A percentile compares a stretch with the other conserved stretches of the same genome.
Evolutionary conservation across 371 early-diverging fungal genomes (phyloP).

Genomic region (Basidiobolus meristosporus): DNA sequence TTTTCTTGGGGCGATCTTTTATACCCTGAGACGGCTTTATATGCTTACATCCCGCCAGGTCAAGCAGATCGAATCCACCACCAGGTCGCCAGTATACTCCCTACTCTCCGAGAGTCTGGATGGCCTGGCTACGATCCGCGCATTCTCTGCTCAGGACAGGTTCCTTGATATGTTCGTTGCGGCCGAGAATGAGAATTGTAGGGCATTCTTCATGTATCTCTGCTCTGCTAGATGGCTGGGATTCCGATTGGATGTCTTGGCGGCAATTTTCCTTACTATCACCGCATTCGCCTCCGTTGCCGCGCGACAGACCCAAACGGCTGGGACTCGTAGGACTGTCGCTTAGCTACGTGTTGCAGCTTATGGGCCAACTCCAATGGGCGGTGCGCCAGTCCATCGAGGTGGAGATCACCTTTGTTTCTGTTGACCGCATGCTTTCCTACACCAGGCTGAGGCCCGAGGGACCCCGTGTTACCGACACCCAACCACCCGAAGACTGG

Average conservation of each 20-base stretch:
- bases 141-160: slow-evolving; percentile 27
- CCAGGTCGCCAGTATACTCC: slow-evolving; percentile 66
- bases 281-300: slow-evolving; percentile 14
- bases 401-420: slow-evolving; percentile 15
- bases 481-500: slow-evolving; percentile 16
- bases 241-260: slow-evolving; percentile 19
- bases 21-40: slow-evolving; percentile 18
- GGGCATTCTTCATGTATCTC: slow-evolving; percentile 19
- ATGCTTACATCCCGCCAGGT: slow-evolving; percentile 51
- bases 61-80: slow-evolving; percentile 60
- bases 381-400: slow-evolving; percentile 16
- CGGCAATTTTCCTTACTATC: slow-evolving; percentile 15
- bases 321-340: slow-evolving; percentile 13
- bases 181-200: slow-evolving; percentile 14
- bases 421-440: slow-evolving; percentile 21
- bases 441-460: slow-evolving; percentile 14
- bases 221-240: slow-evolving; percentile 19
- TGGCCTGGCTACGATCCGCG: slow-evolving; percentile 63
- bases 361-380: slow-evolving; percentile 16
- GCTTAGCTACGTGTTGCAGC: slow-evolving; percentile 13
- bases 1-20: slow-evolving; percentile 9
- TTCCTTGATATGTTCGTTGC: slow-evolving; percentile 11
- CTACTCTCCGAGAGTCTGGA: slow-evolving; percentile 59
- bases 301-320: slow-evolving; percentile 8
- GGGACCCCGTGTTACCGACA: slow-evolving; percentile 6